A percentile compares a stretch with the other conserved stretches of the same genome.
Conservation (phyloP, 129 eudicot species). For the Glebionis coronaria region DNA sequence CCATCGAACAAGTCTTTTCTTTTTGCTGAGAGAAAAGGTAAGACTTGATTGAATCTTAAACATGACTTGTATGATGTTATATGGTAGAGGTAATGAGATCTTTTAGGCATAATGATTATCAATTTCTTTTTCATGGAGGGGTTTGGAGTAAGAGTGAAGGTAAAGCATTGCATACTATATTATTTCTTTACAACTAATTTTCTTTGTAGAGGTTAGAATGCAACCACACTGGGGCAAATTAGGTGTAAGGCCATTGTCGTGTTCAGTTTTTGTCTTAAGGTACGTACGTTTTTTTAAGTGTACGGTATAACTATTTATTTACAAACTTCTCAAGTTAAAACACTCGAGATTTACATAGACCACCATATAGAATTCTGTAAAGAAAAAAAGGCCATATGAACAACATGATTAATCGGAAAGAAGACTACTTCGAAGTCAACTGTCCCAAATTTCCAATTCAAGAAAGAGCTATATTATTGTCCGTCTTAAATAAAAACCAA, state of each 20-base stretch:
- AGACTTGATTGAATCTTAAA: slow-evolving; percentile 12
- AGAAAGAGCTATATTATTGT: too few relatives aligned
- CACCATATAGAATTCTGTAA: too few relatives aligned
- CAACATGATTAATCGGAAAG: too few relatives aligned
- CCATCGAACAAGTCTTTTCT: slow-evolving; percentile 23
- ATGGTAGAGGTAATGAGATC: slow-evolving; percentile 16
- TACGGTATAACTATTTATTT: too few relatives aligned
- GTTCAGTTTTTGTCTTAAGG: too few relatives aligned
- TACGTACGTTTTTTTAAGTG: too few relatives aligned
- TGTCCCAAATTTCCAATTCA: too few relatives aligned
- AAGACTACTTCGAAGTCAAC: too few relatives aligned
- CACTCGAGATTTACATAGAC: too few relatives aligned
- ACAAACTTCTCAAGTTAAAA: too few relatives aligned
- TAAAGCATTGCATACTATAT: slow-evolving; percentile 45
- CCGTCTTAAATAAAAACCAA: too few relatives aligned
- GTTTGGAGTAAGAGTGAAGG: slow-evolving; percentile 85
- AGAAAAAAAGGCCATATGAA: too few relatives aligned
- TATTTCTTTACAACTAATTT: slow-evolving; percentile 15
- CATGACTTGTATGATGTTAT: slow-evolving; percentile 16
- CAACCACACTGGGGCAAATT: slow-evolving; percentile 8
- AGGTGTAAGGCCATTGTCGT: slow-evolving; percentile 36
- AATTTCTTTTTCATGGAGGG: not conserved
- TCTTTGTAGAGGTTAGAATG: slow-evolving; percentile 12
- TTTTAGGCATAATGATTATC: slow-evolving; percentile 29
- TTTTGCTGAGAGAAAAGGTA: not conserved